These are phyloP conservation scores for Zymoseptoria tritici DNA, from an alignment of 2,329 filamentous ascomycete genomes.

Conservation along the genomic window DNA sequence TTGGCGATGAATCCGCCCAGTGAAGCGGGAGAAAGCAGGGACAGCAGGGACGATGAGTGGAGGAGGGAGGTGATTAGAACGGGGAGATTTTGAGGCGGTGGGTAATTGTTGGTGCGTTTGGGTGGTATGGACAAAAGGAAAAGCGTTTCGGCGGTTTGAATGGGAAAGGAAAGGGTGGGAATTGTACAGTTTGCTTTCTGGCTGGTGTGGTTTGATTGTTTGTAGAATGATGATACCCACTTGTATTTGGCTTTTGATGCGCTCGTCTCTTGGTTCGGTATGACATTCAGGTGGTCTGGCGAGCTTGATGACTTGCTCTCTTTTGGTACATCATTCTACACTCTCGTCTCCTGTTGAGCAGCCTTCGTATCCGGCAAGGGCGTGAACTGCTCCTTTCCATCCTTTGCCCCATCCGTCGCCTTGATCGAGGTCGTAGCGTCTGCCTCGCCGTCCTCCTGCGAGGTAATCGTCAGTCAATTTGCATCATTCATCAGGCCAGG, in stretches of 20 bases:
- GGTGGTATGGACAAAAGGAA: not conserved
- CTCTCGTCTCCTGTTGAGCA: not conserved
- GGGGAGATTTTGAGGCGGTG: not conserved
- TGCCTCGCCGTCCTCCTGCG: not conserved
- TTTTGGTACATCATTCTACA: not conserved
- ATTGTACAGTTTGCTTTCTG: not conserved
- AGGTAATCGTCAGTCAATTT: not conserved
- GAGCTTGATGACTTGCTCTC: not conserved
- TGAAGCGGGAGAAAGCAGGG: conserved; percentile 12
- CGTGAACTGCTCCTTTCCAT: not conserved
- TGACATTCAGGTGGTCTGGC: too few species aligned
- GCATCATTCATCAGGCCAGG: too few species aligned
- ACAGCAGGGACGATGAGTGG: not conserved
- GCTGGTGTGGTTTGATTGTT: not conserved
- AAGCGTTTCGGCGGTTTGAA: not conserved
- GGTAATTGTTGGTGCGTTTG: not conserved
- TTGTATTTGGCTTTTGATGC: not conserved
- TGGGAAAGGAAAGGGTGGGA: too few species aligned
- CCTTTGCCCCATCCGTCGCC: not conserved
- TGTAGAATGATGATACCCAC: not conserved
- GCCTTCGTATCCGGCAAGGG: not conserved
- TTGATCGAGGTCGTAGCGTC: not conserved
- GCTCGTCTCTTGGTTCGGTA: too few species aligned
- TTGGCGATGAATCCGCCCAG: conserved; percentile 14
- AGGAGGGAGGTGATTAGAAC: not conserved